Evolutionary conservation across 306 rosid species (phyloP).

Genomic region (Albizia julibrissin): DNA sequence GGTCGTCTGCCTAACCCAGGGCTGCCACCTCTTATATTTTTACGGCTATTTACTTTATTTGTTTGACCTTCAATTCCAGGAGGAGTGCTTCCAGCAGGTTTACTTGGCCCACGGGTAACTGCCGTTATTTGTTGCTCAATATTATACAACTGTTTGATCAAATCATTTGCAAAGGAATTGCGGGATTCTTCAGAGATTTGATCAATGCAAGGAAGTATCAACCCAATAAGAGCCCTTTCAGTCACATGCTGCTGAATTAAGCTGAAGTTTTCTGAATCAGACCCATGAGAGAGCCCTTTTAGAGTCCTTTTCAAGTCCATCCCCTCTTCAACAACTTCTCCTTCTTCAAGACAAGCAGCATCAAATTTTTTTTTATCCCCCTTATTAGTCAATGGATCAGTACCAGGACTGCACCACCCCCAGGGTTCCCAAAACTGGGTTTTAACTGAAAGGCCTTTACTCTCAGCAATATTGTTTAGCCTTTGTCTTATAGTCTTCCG

Average conservation of each 20-base stretch:
- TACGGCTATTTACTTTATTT: conserved; percentile 73
- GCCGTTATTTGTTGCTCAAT: conserved; percentile 75
- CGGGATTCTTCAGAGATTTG: conserved; percentile 90
- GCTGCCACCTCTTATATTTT: conserved; percentile 70
- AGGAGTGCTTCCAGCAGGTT: conserved; percentile 59
- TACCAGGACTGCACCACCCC: conserved; percentile 74
- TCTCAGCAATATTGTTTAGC: conserved; percentile 72
- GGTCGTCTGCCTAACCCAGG: conserved; percentile 81
- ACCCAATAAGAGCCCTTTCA: conserved; percentile 78
- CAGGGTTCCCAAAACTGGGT: conserved; percentile 77
- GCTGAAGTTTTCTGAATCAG: conserved; percentile 52
- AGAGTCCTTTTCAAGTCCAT: conserved; percentile 46
- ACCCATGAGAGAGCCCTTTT: conserved; percentile 53
- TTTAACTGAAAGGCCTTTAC: conserved; percentile 61
- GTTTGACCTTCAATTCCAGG: conserved; percentile 72
- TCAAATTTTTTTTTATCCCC: conserved; percentile 65
- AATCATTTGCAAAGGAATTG: conserved; percentile 76
- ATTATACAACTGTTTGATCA: conserved; percentile 79
- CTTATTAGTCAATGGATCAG: conserved; percentile 43
- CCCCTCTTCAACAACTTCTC: conserved; percentile 85
- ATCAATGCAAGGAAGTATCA: conserved; percentile 91
- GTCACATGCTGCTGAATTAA: conserved; percentile 62
- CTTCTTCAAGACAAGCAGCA: conserved; percentile 77
- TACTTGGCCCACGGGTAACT: conserved; percentile 68
- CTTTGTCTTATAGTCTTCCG: conserved; percentile 81